Conservation (phyloP, 441 rosid species). For the Gossypium laxum region DNA sequence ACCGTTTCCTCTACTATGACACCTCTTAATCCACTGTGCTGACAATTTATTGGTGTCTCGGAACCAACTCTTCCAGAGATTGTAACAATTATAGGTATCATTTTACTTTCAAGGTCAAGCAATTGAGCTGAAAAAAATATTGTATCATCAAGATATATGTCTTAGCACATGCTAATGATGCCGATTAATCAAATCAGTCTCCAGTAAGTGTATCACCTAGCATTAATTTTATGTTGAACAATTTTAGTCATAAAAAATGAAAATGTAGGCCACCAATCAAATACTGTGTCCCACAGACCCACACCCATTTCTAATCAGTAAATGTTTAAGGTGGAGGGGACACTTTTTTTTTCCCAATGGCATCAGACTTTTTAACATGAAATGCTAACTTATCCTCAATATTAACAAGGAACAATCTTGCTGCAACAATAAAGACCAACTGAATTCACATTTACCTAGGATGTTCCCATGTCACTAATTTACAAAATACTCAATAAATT, state of each 20-base stretch:
- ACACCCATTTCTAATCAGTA: neutral
- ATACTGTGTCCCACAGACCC: neutral
- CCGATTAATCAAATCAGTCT: neutral
- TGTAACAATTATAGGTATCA: slow-evolving; percentile 66
- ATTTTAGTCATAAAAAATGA: neutral
- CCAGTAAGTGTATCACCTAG: neutral
- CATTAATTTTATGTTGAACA: slow-evolving; percentile 6
- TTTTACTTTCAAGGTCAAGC: slow-evolving; percentile 63
- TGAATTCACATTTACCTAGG: neutral
- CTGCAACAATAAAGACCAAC: neutral
- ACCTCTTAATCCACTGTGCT: slow-evolving; percentile 70
- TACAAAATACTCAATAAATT: neutral
- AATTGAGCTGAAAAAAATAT: slow-evolving; percentile 48
- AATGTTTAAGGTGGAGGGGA: neutral
- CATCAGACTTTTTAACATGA: neutral
- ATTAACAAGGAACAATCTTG: neutral
- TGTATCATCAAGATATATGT: slow-evolving; percentile 8
- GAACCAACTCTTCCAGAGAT: slow-evolving; percentile 85
- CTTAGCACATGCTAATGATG: neutral
- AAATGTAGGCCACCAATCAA: neutral
- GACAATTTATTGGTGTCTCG: slow-evolving; percentile 71
- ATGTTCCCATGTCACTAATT: neutral
- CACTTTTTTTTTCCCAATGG: neutral
- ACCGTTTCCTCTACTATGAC: slow-evolving; percentile 93
- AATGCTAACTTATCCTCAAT: neutral